These are phyloP conservation scores for Blastobotrys ciferrii DNA, from an alignment of 1,139 yeast genomes.

Conservation along the genomic window DNA sequence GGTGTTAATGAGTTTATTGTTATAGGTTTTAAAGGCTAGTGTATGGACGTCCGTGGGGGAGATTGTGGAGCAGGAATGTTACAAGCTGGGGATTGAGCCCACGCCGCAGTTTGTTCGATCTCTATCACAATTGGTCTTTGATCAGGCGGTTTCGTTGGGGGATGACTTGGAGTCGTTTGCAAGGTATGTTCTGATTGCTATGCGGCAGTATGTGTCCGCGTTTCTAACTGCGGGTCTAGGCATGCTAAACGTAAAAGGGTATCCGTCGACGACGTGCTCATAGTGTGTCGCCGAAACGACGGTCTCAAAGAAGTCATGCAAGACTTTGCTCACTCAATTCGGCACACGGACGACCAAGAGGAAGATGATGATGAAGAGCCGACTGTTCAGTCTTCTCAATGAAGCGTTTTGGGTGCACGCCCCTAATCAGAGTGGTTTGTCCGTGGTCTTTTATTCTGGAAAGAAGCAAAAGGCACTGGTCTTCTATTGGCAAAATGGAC, in stretches of 20 bases:
- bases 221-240: slow-evolving; percentile 17
- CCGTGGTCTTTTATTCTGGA: no score
- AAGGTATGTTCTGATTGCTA: slow-evolving; percentile 20
- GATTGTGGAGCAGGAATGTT: slow-evolving; percentile 34
- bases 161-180: slow-evolving; percentile 32
- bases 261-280: slow-evolving; percentile 31
- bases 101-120: slow-evolving; percentile 35
- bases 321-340: slow-evolving; percentile 20
- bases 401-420: no score
- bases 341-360: background rate
- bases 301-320: slow-evolving; percentile 30
- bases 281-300: slow-evolving; percentile 35
- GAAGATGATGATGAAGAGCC: slow-evolving; percentile 11
- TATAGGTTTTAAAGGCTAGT: slow-evolving; percentile 1
- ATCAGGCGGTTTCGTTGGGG: slow-evolving; percentile 30
- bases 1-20: background rate
- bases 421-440: no score
- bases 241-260: slow-evolving; percentile 34
- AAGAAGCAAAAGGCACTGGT: no score
- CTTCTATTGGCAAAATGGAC: no score
- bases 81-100: slow-evolving; percentile 25
- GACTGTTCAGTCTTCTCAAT: background rate
- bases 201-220: background rate
- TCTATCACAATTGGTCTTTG: slow-evolving; percentile 34
- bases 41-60: slow-evolving; percentile 34